Evolutionary conservation across 805 yeast genomes (phyloP), one percentile per base, ranked within the genome.

Genomic region (Ogataea glucozyma): DNA sequence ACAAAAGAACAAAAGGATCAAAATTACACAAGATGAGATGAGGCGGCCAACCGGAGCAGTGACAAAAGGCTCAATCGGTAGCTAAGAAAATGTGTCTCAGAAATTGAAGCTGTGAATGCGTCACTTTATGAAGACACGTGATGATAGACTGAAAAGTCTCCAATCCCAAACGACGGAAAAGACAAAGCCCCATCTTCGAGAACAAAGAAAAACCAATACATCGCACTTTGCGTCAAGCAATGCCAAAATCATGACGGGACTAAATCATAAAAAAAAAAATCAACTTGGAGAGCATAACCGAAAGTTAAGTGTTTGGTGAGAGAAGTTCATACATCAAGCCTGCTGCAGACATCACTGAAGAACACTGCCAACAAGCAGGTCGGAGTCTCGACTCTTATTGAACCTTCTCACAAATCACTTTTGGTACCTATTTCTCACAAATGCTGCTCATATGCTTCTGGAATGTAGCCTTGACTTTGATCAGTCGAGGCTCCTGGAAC

Each of bases 401-500:
- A n/a, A n/a, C n/a, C n/a, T n/a, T n/a, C n/a, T n/a, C n/a, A n/a
- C n/a, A n/a, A n/a, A n/a, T n/a, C n/a, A n/a, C n/a, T n/a, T n/a
- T n/a, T n/a, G n/a, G n/a, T n/a, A n/a, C n/a, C n/a, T n/a, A n/a
- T n/a, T n/a, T n/a, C n/a, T n/a, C n/a, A n/a, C n/a, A n/a, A n/a
- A 23, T 45, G 41, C 29, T 52, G 54, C 18, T 52, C 56, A 31
- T 47, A 49, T 7, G 45, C 38, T 26, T 46, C 52, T 12, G 54
- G 41, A n/a, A 38, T 12, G 29, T 46, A 52, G 10, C 43, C 48
- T 9, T 40, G 44, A 18, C 30, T 49, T 12, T 40, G 48, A 6
- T 53, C 57, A 1, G 47, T 38, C 4, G 54, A 40, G 2, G 57
- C 41, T 11, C 55, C 53, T 16, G 57, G 56, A 18, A 48, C 44